These are phyloP conservation scores for Cyberlindnera meyerae DNA, from an alignment of 805 yeast species.

Conservation along the genomic window DNA sequence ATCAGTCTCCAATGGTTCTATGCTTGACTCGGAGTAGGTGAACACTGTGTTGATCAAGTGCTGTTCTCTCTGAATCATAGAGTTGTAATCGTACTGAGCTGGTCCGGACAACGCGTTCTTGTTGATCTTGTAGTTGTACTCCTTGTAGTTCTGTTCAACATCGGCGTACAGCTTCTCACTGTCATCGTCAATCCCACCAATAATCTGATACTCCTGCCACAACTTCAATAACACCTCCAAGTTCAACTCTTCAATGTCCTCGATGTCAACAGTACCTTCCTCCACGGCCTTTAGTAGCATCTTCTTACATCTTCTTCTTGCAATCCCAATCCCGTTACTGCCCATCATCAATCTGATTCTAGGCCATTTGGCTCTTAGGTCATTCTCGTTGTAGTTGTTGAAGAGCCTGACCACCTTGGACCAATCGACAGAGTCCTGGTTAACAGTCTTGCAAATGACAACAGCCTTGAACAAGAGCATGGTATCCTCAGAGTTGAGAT, in stretches of 20 bases:
- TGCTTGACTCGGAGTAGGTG: constrained; percentile 28
- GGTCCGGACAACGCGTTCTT: constrained; percentile 21
- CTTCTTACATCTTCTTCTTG: constrained; percentile 58
- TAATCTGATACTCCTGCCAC: constrained; percentile 55
- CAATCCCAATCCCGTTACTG: constrained; percentile 47
- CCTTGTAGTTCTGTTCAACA: constrained; percentile 43
- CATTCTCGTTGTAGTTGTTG: constrained; percentile 34
- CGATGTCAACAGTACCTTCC: constrained; percentile 44
- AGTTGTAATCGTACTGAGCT: constrained; percentile 45
- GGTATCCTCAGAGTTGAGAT: constrained; percentile 18
- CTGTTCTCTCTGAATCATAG: constrained; percentile 70
- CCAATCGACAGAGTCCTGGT: constrained; percentile 60
- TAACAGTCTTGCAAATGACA: constrained; percentile 61
- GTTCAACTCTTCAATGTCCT: constrained; percentile 48
- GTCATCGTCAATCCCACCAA: constrained; percentile 7
- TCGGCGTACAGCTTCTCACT: constrained; percentile 29
- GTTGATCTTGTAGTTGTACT: constrained; percentile 37
- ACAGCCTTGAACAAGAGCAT: constrained; percentile 51
- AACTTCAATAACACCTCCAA: constrained; percentile 47
- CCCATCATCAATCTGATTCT: constrained; percentile 60
- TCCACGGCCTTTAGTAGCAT: constrained; percentile 56
- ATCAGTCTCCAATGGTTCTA: too few species aligned
- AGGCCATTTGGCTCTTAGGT: constrained; percentile 65
- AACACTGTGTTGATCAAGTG: constrained; percentile 43
- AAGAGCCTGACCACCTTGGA: constrained; percentile 48